phyloP scores from a whole-genome alignment of 2,329 filamentous ascomycete species.

The Chaetomiaceae sp. region DNA sequence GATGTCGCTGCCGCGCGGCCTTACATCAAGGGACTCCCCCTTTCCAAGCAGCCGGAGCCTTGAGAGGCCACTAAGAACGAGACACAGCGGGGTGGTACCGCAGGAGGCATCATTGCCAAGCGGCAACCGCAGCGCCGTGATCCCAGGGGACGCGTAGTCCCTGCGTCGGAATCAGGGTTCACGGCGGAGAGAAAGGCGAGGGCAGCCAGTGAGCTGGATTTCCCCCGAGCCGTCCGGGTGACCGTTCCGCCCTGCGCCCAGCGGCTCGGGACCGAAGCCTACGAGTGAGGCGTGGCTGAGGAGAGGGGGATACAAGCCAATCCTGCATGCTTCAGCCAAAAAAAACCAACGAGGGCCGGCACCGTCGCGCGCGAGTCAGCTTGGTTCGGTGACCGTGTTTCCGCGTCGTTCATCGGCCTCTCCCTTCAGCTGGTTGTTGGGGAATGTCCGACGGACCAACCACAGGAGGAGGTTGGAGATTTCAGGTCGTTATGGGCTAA shows the following conservation, averaged over 20 bases:
- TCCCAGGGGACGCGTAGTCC: neutral
- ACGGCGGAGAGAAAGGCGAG: neutral
- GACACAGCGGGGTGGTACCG: conserved; percentile 3
- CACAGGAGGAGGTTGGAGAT: neutral
- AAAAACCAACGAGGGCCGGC: no score
- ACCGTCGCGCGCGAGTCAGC: no score
- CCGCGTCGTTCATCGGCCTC: neutral
- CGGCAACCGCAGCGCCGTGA: neutral
- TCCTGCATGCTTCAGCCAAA: neutral
- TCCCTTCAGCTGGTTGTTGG: conserved; percentile 16
- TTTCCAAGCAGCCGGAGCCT: neutral
- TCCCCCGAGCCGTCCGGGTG: neutral
- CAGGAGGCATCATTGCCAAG: neutral
- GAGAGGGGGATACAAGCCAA: no score
- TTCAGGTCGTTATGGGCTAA: neutral
- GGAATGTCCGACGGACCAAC: conserved; percentile 28
- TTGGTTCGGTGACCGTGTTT: no score
- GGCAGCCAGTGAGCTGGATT: neutral
- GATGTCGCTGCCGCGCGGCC: conserved; percentile 19
- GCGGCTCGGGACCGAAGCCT: conserved; percentile 14
- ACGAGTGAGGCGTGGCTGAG: neutral
- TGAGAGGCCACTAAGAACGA: neutral
- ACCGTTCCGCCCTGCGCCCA: neutral
- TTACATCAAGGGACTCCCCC: conserved; percentile 5
- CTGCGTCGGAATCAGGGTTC: neutral